A percentile compares a stretch with the other conserved stretches of the same genome.
Conservation (phyloP, 768 basidiomycete genomes). For the Clathrus columnatus region DNA sequence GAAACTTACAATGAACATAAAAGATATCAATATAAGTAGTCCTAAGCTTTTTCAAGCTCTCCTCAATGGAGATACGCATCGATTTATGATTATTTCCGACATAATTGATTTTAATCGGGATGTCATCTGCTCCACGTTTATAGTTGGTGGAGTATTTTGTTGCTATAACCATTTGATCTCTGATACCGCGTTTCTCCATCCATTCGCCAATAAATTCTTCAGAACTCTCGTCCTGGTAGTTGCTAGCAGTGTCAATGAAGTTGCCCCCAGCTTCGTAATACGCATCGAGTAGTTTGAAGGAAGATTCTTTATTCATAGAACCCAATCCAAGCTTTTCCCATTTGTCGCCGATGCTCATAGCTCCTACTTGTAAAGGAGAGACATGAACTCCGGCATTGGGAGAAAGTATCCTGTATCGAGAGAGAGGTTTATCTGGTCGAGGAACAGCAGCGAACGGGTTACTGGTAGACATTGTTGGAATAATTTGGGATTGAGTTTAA, state of each 20-base stretch:
- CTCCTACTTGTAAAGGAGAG: constrained; percentile 36
- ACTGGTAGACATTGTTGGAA: background rate
- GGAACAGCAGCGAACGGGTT: constrained; percentile 14
- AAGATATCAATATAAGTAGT: constrained; percentile 25
- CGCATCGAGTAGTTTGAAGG: constrained; percentile 26
- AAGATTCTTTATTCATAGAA: constrained; percentile 20
- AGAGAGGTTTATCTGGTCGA: constrained; percentile 25
- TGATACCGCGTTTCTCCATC: constrained; percentile 26
- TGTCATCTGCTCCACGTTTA: constrained; percentile 18
- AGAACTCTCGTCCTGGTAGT: constrained; percentile 21
- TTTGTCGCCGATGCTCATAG: constrained; percentile 34
- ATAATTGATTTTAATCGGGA: constrained; percentile 27
- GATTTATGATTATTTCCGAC: constrained; percentile 13
- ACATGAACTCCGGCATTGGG: constrained; percentile 32
- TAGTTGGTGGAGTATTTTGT: constrained; percentile 25
- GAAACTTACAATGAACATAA: constrained; percentile 18
- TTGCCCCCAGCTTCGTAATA: constrained; percentile 23
- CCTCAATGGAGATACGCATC: constrained; percentile 14
- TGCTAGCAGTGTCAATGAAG: constrained; percentile 27
- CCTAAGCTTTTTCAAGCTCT: constrained; percentile 21
- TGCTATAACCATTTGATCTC: constrained; percentile 30
- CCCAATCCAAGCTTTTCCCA: constrained; percentile 24
- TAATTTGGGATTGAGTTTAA: too few species aligned
- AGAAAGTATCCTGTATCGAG: constrained; percentile 28
- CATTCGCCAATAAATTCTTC: constrained; percentile 36